Conservation (phyloP, 176 grass and related monocot genomes). For the Aegilops sharonensis region DNA sequence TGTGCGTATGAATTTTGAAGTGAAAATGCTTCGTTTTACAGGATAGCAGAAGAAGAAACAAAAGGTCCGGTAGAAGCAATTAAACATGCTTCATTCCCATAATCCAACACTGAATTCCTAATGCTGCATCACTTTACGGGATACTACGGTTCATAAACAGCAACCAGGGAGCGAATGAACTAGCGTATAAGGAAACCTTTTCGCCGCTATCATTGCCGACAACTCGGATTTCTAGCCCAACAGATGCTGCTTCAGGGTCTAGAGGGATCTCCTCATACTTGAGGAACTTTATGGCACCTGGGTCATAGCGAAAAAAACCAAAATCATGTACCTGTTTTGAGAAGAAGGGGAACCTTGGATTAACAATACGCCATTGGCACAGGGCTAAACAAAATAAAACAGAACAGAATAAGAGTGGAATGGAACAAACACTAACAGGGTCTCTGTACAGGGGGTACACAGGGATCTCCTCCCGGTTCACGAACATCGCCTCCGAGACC, state of each 20-base stretch:
- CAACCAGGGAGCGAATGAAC: not conserved
- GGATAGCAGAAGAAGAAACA: not conserved
- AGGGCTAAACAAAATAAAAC: not conserved
- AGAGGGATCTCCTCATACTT: constrained; percentile 89
- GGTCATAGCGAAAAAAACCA: constrained; percentile 98
- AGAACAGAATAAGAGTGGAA: not conserved
- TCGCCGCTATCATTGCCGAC: constrained; percentile 98
- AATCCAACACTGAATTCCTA: not conserved
- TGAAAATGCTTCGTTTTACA: not conserved
- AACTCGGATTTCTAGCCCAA: constrained; percentile 96
- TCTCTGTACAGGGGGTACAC: constrained; percentile 90
- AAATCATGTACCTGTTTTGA: constrained; percentile 97
- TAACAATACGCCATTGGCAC: constrained; percentile 24
- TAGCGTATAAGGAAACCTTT: constrained; percentile 51
- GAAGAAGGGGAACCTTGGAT: constrained; percentile 4
- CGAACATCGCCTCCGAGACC: constrained; percentile 95
- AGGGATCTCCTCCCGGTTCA: constrained; percentile 94
- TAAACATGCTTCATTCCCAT: not conserved
- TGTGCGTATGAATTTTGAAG: not conserved
- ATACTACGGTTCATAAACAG: not conserved
- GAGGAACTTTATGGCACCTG: constrained; percentile 89
- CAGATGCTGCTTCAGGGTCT: constrained; percentile 86
- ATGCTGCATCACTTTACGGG: not conserved
- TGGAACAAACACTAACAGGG: constrained; percentile 61
- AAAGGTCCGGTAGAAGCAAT: not conserved